Percentiles rank a stretch among this genome's conserved stretches.
These are phyloP conservation scores for Purpureocillium takamizusanense DNA, from an alignment of 2,329 filamentous ascomycete genomes.

Conservation along the genomic window DNA sequence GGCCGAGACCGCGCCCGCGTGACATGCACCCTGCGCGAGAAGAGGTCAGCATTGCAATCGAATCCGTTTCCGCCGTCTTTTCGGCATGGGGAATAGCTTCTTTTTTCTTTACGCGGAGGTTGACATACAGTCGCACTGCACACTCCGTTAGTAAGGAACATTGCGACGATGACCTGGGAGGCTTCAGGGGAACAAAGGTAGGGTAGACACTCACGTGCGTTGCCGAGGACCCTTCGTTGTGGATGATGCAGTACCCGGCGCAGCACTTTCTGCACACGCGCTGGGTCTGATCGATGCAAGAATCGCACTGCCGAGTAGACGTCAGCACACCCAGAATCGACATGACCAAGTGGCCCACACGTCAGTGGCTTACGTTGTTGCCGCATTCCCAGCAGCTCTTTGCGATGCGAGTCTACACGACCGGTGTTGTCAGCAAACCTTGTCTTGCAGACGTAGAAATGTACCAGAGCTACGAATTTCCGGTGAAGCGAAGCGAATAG, in stretches of 20 bases:
- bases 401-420: constrained; percentile 45
- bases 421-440: neutral
- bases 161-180: neutral
- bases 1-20: constrained; percentile 22
- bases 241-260: constrained; percentile 73
- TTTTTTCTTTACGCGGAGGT: neutral
- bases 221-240: constrained; percentile 73
- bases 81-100: too few relatives aligned
- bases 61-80: neutral
- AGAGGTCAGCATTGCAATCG: constrained; percentile 6
- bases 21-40: constrained; percentile 23
- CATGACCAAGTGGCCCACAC: neutral
- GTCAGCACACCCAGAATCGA: neutral
- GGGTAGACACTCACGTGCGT: constrained; percentile 35
- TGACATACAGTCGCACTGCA: constrained; percentile 38
- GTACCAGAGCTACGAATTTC: neutral
- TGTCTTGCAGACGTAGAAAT: too few relatives aligned
- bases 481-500: neutral
- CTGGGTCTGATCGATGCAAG: constrained; percentile 66
- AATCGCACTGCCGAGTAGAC: constrained; percentile 48
- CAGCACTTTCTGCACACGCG: constrained; percentile 63
- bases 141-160: constrained; percentile 17
- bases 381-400: constrained; percentile 82
- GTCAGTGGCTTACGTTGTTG: constrained; percentile 51
- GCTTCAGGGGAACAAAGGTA: neutral